Evolutionary conservation across 306 rosid genomes (phyloP).

Genomic region (Glycine latifolia): DNA sequence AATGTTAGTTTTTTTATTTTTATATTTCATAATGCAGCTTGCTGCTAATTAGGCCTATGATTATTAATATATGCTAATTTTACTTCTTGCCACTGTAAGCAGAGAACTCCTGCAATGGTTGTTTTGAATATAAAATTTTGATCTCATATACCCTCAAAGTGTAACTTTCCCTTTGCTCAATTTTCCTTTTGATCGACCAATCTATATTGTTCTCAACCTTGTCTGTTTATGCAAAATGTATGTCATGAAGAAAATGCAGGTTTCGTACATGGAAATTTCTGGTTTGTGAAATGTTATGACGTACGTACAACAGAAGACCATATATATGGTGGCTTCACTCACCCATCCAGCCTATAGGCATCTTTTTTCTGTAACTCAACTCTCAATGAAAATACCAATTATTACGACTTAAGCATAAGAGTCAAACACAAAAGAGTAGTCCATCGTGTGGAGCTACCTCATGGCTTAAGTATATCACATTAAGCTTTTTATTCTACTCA

Average conservation of each 20-base stretch:
- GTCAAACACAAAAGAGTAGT: too few relatives aligned
- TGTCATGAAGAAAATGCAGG: conserved; percentile 9
- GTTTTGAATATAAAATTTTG: conserved; percentile 36
- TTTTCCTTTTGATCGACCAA: conserved; percentile 9
- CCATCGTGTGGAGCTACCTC: too few relatives aligned
- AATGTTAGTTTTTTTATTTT: conserved; percentile 53
- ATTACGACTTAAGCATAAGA: too few relatives aligned
- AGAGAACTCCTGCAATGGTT: too few relatives aligned
- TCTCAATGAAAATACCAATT: too few relatives aligned
- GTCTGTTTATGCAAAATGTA: background rate
- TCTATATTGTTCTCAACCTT: background rate
- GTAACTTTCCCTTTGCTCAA: background rate
- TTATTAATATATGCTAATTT: conserved; percentile 17
- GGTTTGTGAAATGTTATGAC: background rate
- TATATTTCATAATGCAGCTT: conserved; percentile 44
- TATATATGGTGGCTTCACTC: too few relatives aligned
- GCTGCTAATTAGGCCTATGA: conserved; percentile 25
- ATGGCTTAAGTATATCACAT: too few relatives aligned
- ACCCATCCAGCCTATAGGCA: too few relatives aligned
- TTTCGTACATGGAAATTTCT: background rate
- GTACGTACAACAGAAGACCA: too few relatives aligned
- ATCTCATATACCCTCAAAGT: conserved; percentile 17
- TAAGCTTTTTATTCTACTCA: too few relatives aligned
- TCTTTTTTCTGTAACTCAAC: too few relatives aligned
- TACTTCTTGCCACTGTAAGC: background rate